phyloP scores from a whole-genome alignment of 2,329 filamentous ascomycete species.

The Gaeumannomyces tritici region DNA sequence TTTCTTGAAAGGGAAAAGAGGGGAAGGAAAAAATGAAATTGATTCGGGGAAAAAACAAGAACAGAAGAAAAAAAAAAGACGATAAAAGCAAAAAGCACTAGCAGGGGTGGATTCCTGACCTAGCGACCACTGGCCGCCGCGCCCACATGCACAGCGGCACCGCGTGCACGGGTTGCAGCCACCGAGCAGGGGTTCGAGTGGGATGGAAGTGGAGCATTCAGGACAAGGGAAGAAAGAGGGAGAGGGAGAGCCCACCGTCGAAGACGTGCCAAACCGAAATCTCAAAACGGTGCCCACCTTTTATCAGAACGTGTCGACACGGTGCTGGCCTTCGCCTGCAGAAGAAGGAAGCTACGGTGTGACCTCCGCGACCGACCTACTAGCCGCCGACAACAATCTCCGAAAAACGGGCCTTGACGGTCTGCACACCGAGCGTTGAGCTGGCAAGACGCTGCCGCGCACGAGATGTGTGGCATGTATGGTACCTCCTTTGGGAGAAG shows the following conservation, averaged over 20 bases:
- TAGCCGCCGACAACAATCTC: not conserved
- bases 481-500: no score
- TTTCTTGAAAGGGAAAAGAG: not conserved
- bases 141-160: conserved; percentile 1
- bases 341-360: not conserved
- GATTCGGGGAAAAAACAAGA: conserved; percentile 4
- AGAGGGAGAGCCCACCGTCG: not conserved
- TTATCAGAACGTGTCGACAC: not conserved
- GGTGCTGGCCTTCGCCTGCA: not conserved
- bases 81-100: conserved; percentile 7
- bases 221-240: not conserved
- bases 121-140: not conserved
- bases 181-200: not conserved
- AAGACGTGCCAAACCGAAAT: conserved; percentile 1
- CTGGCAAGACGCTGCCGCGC: no score
- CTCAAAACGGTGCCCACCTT: not conserved
- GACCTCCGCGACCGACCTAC: no score
- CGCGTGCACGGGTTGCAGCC: conserved; percentile 5
- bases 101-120: conserved; percentile 1
- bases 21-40: not conserved
- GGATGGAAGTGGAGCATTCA: not conserved
- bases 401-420: not conserved
- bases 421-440: no score
- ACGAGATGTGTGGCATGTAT: no score
- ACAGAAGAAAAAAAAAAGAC: conserved; percentile 3